Evolutionary conservation across 139 green algal genomes (phyloP), one percentile per base, ranked within the genome.

Genomic region (Picochlorum sp.): DNA sequence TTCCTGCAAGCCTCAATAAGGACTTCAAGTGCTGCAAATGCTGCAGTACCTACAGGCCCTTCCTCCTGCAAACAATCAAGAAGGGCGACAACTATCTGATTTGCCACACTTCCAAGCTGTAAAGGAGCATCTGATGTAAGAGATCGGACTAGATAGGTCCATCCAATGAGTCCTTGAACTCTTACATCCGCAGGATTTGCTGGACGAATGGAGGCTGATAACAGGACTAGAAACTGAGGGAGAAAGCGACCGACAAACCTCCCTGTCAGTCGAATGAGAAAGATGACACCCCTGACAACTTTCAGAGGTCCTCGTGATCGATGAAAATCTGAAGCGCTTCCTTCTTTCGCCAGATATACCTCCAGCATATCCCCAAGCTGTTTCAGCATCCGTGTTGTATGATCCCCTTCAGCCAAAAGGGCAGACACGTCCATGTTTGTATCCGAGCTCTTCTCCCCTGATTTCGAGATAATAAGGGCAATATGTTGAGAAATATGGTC

Each of bases 21-120:
- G 20, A 31, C 44, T 59, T 65, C 58, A 11, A 65, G 37, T 30
- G 20, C 18, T 49, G 11, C 59, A 38, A 11, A 10, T 49, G 30
- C 30, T 41, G 16, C 45, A 56, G 62, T 45, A 77, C 57, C 51
- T 70, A 30, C 31, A 30, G 55, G 72, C 66, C 18, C 78, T 2
- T 56, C 62, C 45, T 86, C 82, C 51, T 87, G 78, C n/a, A 92
- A 75, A 9, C 77, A 57, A 14, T 84, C 78, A 73, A 92, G 61
- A 65, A 93, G 57, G 9, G 85, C 77, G 18, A 93, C 86, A 2
- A 85, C 77, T 10, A 86, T 68, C 73, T 87, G 82, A 59, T 82
- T 73, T 2, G 74, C 64, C 6, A 90, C 70, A 15, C 79, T 69
- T 30, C 64, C 70, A 41, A 93, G 76, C 31, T 89, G 73, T 8